phyloP scores from a whole-genome alignment of 2,329 filamentous ascomycete species.

The Aureobasidium zeae region DNA sequence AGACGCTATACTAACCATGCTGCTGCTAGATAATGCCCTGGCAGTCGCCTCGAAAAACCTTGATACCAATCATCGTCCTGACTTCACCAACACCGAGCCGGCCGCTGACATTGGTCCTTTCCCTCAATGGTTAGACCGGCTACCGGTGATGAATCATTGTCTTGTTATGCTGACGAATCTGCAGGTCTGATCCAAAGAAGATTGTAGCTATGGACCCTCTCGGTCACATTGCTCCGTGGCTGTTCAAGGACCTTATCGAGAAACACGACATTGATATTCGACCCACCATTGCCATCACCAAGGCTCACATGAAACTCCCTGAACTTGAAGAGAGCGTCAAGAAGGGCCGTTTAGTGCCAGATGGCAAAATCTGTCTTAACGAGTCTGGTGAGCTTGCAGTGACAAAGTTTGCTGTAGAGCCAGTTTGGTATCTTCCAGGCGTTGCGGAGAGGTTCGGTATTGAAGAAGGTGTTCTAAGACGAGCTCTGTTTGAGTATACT shows the following conservation, averaged over 20 bases:
- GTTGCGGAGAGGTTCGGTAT: constrained; percentile 89
- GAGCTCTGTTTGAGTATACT: constrained; percentile 87
- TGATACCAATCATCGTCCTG: constrained; percentile 67
- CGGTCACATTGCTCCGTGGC: constrained; percentile 76
- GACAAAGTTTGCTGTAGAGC: constrained; percentile 94
- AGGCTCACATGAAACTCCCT: constrained; percentile 92
- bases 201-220: constrained; percentile 97
- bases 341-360: constrained; percentile 62
- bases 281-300: constrained; percentile 84
- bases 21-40: constrained; percentile 64
- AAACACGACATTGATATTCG: constrained; percentile 75
- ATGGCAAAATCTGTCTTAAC: constrained; percentile 88
- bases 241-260: constrained; percentile 70
- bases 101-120: constrained; percentile 84
- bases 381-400: constrained; percentile 78
- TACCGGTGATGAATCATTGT: neutral
- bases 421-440: constrained; percentile 53
- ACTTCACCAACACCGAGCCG: constrained; percentile 80
- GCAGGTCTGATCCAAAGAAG: constrained; percentile 64
- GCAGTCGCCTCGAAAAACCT: constrained; percentile 88
- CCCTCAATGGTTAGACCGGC: constrained; percentile 42
- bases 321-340: constrained; percentile 85
- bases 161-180: neutral
- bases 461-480: constrained; percentile 78
- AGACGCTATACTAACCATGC: no score